Percentiles rank a stretch among this genome's conserved stretches.
These are phyloP conservation scores for Hymenoscyphus linearis DNA, from an alignment of 2,329 filamentous ascomycete genomes.

Conservation along the genomic window DNA sequence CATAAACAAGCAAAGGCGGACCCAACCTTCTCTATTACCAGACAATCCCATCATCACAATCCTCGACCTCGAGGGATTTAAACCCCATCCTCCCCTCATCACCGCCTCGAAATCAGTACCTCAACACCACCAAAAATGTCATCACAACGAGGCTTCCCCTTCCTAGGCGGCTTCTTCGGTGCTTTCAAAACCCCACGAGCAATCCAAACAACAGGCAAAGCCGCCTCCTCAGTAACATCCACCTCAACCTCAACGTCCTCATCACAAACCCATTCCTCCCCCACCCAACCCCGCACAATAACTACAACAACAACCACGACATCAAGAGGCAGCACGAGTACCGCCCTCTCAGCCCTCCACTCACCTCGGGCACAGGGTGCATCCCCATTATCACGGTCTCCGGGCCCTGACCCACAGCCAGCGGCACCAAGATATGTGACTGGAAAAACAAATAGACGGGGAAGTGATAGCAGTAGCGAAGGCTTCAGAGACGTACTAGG, in stretches of 20 bases:
- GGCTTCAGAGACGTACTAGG: constrained; percentile 69
- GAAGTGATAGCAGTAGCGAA: constrained; percentile 70
- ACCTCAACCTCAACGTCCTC: constrained; percentile 10
- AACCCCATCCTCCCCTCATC: not conserved
- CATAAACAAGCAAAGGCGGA: not conserved
- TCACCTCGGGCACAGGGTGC: constrained; percentile 28
- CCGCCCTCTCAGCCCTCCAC: constrained; percentile 26
- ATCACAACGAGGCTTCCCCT: constrained; percentile 28
- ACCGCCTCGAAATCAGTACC: not conserved
- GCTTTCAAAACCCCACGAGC: constrained; percentile 31
- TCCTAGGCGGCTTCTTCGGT: constrained; percentile 32
- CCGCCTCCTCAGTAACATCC: constrained; percentile 17
- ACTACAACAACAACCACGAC: constrained; percentile 21
- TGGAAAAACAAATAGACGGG: constrained; percentile 37
- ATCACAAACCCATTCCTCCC: constrained; percentile 11
- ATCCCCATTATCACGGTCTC: constrained; percentile 23
- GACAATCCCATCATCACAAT: not conserved
- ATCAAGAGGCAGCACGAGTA: constrained; percentile 25
- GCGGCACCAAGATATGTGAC: constrained; percentile 15
- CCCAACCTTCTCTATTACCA: not conserved
- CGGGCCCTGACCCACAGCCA: constrained; percentile 9
- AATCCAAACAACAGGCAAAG: constrained; percentile 23
- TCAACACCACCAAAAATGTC: constrained; percentile 17
- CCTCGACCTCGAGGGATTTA: not conserved
- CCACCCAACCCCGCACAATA: constrained; percentile 29